Evolutionary conservation across 208 protist species (phyloP).

Genomic region (Leishmania tarentolae): DNA sequence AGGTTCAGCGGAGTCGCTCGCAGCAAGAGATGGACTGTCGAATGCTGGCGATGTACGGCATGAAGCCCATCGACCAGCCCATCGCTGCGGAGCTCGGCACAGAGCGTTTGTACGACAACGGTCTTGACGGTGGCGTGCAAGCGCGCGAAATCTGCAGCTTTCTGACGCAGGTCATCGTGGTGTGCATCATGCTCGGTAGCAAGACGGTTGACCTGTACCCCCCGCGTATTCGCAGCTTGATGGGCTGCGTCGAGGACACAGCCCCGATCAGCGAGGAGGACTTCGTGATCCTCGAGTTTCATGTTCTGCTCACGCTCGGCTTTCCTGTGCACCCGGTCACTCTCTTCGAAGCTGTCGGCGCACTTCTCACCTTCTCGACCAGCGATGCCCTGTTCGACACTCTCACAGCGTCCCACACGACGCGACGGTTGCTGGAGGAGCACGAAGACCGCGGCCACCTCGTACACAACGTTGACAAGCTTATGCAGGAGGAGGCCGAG

Average conservation of each 20-base stretch:
- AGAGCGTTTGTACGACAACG: background rate
- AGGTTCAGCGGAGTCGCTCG: conserved; percentile 14
- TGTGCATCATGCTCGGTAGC: conserved; percentile 78
- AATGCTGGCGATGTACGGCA: conserved; percentile 19
- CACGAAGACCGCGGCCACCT: conserved; percentile 31
- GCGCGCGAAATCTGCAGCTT: conserved; percentile 44
- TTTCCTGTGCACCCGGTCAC: conserved; percentile 49
- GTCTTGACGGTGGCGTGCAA: conserved; percentile 21
- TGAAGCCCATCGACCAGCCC: background rate
- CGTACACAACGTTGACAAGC: conserved; percentile 23
- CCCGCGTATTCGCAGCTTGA: conserved; percentile 54
- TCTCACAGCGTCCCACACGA: conserved; percentile 27
- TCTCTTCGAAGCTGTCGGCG: conserved; percentile 50
- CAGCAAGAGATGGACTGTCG: conserved; percentile 29
- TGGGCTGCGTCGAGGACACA: conserved; percentile 51
- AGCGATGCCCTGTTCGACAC: conserved; percentile 35
- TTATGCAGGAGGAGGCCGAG: conserved; percentile 18
- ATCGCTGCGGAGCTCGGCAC: background rate
- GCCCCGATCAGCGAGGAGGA: conserved; percentile 41
- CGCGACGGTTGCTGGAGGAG: conserved; percentile 29
- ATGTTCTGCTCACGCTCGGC: conserved; percentile 36
- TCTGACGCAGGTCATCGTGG: conserved; percentile 73
- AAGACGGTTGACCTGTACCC: conserved; percentile 80
- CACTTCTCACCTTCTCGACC: conserved; percentile 50
- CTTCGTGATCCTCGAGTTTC: conserved; percentile 62